Evolutionary conservation across 805 yeast genomes (phyloP), one percentile per base, ranked within the genome.

Genomic region (Yueomyces sp.): DNA sequence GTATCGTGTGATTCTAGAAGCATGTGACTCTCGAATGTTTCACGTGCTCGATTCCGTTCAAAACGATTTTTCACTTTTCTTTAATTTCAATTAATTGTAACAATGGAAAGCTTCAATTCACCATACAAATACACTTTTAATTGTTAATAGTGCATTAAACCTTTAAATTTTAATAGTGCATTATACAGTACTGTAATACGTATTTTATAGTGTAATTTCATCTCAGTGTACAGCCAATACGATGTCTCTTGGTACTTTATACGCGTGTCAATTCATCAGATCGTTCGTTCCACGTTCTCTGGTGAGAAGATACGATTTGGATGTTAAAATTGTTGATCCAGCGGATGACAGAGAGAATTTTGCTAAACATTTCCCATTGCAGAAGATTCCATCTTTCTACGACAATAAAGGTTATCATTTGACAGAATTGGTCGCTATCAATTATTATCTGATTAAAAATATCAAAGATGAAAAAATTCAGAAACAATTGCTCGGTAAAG

Each of bases 381-480:
- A 64, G 47, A 77, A 73, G 62, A 66, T 73, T 51, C 92, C 94
- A 59, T 76, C 84, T 49, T 80, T 79, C 52, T 50, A 73, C 57
- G 87, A 84, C 41, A 76, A 78, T 52, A 74, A 79, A 59, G 88
- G 90, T 47, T 77, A 68, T 72, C 80, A 79, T 64, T 69, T 83
- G 60, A 71, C 74, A 47, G 90, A 83, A 71, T 71, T 66, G 46
- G 70, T 80, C 58, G 88, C 92, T 47, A 64, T 83, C 56, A 55
- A 71, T 53, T 59, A 69, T 63, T 79, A 82, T 68, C 48, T 60
- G 53, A 59, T 66, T 41, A 52, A 56, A 43, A 55, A 67, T 4
- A 55, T 64, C 34, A 54, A 59, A 27, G 65, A 63, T 36, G 62
- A 61, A 47, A 55, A 67, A 60, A 42, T 54, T 12, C 54, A 59